Conservation (phyloP, 768 basidiomycete genomes). For the Exsudoporus frostii region DNA sequence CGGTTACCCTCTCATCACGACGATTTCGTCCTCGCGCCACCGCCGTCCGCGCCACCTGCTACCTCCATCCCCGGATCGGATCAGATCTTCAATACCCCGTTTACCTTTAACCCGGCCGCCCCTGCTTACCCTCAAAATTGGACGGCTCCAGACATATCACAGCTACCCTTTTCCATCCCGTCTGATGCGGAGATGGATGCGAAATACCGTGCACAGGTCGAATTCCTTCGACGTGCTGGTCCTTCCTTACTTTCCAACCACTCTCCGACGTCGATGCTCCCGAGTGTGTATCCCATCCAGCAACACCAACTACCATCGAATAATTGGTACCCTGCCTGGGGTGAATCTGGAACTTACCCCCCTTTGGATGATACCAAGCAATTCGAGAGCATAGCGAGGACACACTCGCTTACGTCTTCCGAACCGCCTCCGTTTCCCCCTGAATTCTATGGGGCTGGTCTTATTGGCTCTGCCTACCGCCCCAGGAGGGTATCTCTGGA, state of each 20-base stretch:
- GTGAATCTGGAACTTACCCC: constrained; percentile 22
- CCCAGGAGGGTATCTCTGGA: constrained; percentile 35
- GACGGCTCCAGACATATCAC: constrained; percentile 18
- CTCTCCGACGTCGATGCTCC: constrained; percentile 6
- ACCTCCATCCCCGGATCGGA: constrained; percentile 22
- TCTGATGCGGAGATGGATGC: constrained; percentile 40
- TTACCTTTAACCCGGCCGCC: constrained; percentile 27
- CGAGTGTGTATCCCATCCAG: constrained; percentile 18
- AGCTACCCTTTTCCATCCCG: constrained; percentile 18
- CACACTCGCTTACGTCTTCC: constrained; percentile 20
- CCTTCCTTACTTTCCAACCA: constrained; percentile 6
- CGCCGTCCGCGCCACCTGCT: constrained; percentile 33
- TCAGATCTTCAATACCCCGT: constrained; percentile 32
- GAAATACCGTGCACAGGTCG: constrained; percentile 48
- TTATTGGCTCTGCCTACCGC: constrained; percentile 28
- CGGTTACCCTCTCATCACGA: constrained; percentile 36
- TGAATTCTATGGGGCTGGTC: constrained; percentile 15
- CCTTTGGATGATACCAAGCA: constrained; percentile 30
- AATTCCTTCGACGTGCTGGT: constrained; percentile 38
- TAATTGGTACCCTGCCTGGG: constrained; percentile 27
- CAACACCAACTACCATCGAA: constrained; percentile 14
- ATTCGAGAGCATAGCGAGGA: constrained; percentile 18
- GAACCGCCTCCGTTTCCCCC: constrained; percentile 23
- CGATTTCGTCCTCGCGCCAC: constrained; percentile 42
- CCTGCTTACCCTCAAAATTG: constrained; percentile 17